Base-by-base conservation (phyloP, 805 yeast species). In the Saccharomyces mikatae region DNA sequence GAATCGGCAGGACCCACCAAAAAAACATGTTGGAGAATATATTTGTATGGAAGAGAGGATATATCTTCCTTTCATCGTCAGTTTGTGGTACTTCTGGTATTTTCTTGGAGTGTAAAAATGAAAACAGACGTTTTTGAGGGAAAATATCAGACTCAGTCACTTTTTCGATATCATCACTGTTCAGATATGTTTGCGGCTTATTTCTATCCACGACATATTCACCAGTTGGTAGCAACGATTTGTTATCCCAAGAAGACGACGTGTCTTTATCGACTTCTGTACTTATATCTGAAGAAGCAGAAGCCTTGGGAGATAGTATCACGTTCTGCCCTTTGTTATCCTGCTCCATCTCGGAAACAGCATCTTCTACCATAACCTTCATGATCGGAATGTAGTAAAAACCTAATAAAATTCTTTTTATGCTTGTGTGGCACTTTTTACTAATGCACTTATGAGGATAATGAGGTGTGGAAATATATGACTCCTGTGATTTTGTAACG, bases 1-100 rank as follows among this genome's bases (percentile, higher is more conserved):
- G 69, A 46, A 87, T 61, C 0, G 90, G 90, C 27, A 70, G 62
- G 48, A 87, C 68, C 91, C 92, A 87, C 81, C 84, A 77, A 65
- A 86, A 82, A 60, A 82, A 79, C 0, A 75, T 58, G 56, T 77
- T 69, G 11, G 73, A 75, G 1, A 82, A n/a, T 1, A 65, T 52
- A 57, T 77, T 80, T 0, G 75, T 59, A 31, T 61, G 68, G 13
- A 68, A 70, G 72, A 81, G 74, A 0, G 85, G 86, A 58, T 74
- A 82, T 1, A 67, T 62, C 24, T 62, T 66, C 54, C 87, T 70
- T 56, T 83, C 87, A 10, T 78, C 80, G 5, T 73, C 76, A 5
- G 61, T 32, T 47, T 54, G 57, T 1, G 84, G 82, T 2, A 83
- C 63, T 0, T 78, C 78, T 0, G 84, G 83, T 0, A 81, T 75